Conservation (phyloP, 352 stramenopile species). For the Albugo candida region DNA sequence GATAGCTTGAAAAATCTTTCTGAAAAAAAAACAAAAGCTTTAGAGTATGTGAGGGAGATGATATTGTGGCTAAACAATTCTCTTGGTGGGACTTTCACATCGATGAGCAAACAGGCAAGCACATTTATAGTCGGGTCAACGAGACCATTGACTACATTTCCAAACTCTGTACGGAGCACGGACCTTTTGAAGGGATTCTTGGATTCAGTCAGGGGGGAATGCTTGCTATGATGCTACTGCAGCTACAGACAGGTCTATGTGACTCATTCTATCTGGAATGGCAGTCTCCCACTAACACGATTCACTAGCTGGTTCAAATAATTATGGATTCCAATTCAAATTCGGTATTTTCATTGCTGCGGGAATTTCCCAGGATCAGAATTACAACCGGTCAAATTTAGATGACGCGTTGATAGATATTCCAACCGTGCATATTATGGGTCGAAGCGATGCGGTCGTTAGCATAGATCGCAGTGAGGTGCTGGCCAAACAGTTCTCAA, state of each 20-base stretch:
- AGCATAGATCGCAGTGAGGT: slow-evolving; percentile 27
- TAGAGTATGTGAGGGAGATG: slow-evolving; percentile 13
- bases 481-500: slow-evolving; percentile 29
- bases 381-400: slow-evolving; percentile 12
- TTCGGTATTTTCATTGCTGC: slow-evolving; percentile 64
- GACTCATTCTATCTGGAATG: background rate
- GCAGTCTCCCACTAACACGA: background rate
- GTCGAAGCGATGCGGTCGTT: slow-evolving; percentile 55
- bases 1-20: background rate
- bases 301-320: slow-evolving; percentile 8
- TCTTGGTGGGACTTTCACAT: slow-evolving; percentile 55
- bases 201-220: slow-evolving; percentile 71
- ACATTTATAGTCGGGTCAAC: slow-evolving; percentile 23
- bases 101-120: slow-evolving; percentile 20
- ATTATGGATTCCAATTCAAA: slow-evolving; percentile 34
- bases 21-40: background rate
- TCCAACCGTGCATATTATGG: slow-evolving; percentile 66
- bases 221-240: slow-evolving; percentile 41
- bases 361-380: slow-evolving; percentile 19
- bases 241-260: slow-evolving; percentile 28
- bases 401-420: slow-evolving; percentile 23
- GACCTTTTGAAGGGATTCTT: slow-evolving; percentile 73
- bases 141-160: slow-evolving; percentile 51
- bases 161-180: slow-evolving; percentile 34
- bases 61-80: slow-evolving; percentile 26